Evolutionary conservation across 176 grass and related monocot genomes (phyloP), one percentile per base, ranked within the genome.

Genomic region (Bothriochloa decipiens): DNA sequence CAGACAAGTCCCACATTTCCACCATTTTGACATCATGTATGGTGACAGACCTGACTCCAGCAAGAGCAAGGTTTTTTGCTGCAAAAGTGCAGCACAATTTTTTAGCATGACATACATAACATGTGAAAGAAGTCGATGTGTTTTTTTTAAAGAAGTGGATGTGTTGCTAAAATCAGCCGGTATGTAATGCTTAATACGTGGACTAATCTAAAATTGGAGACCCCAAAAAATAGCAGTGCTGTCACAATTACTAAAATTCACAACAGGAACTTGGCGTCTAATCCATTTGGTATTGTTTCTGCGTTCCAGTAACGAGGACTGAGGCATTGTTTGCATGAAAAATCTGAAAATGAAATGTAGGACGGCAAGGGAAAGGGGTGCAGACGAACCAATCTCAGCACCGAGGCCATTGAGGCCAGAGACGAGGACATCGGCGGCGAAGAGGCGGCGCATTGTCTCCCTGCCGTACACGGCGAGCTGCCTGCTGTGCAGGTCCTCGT

Each of bases 401-500:
- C 91, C 89, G 10, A 97, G 87, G 26, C 89, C 94, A n/a, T 90
- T 84, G 58, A 97, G 85, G 6, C 94, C 94, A 9, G 94, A 97
- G 83, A 97, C 82, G 52, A 97, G 91, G 46, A 97, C 87, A 12
- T 97, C 81, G 40, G 89, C 86, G 62, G 91, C 91, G 50, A 97
- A 97, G 70, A 97, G 89, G 1, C 91, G 75, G 40, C 89, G 85
- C 94, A 97, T 97, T 47, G 94, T 97, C 52, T 94, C 91, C 83
- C 94, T 85, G 1, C 91, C 91, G 70, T 97, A 97, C 4, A 94
- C 94, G 9, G 91, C 89, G 66, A 94, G 89, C 85, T 97, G 94
- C 71, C 94, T 88, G 68, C 91, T 97, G 80, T 97, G 94, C 32
- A 97, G 91, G 82, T 97, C 91, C 91, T 97, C 94, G 82, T 97